Conservation (phyloP, 441 rosid species). For the Aleurites moluccanus region DNA sequence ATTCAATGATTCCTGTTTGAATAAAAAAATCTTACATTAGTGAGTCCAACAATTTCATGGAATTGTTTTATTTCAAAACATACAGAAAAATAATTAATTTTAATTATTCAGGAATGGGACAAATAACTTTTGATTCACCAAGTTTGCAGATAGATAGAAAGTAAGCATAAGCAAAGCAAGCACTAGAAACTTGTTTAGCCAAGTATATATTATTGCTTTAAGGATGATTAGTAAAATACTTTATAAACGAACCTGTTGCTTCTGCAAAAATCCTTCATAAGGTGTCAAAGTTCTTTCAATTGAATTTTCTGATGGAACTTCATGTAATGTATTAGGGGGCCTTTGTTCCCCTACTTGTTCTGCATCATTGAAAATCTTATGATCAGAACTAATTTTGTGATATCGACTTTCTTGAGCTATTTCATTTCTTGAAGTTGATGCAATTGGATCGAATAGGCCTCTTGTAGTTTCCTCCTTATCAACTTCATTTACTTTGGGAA, state of each 20-base stretch:
- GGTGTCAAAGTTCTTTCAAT: constrained; percentile 1
- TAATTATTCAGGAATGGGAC: neutral
- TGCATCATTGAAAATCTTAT: constrained; percentile 14
- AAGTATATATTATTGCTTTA: neutral
- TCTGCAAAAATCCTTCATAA: constrained; percentile 15
- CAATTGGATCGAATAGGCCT: constrained; percentile 19
- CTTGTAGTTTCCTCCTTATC: constrained; percentile 19
- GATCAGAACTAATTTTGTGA: constrained; percentile 14
- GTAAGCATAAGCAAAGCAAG: neutral
- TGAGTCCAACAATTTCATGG: constrained; percentile 9
- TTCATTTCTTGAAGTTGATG: constrained; percentile 34
- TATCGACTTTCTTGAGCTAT: constrained; percentile 29
- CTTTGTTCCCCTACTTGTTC: constrained; percentile 16
- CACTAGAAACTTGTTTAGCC: neutral
- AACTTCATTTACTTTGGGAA: constrained; percentile 26
- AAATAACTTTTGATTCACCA: neutral
- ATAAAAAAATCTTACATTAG: constrained; percentile 12
- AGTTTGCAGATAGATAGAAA: neutral
- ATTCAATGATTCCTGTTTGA: constrained; percentile 37
- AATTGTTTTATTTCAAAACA: neutral
- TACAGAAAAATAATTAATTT: neutral
- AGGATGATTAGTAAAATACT: neutral
- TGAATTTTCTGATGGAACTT: constrained; percentile 18
- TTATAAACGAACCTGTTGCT: constrained; percentile 42
- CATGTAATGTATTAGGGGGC: constrained; percentile 9